Conservation (phyloP, 768 basidiomycete species). For the Tulasnella sp. region DNA sequence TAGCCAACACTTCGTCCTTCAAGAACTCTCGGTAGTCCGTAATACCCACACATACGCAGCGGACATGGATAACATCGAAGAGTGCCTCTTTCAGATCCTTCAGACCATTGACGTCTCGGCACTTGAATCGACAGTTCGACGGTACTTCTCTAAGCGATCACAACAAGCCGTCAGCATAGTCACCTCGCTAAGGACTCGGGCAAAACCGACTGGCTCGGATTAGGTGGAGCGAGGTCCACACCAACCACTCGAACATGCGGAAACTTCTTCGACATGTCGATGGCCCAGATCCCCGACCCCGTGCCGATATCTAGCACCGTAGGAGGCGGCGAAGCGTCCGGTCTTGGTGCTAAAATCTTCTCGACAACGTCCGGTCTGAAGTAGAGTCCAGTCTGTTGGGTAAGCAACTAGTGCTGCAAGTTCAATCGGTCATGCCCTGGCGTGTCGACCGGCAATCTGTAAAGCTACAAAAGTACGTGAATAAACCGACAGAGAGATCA, state of each 20-base stretch:
- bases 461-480: too few relatives aligned
- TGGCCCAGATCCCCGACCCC: slow-evolving; percentile 9
- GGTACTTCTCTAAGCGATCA: neutral
- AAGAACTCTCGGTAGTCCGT: neutral
- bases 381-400: neutral
- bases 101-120: slow-evolving; percentile 7
- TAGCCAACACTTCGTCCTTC: neutral
- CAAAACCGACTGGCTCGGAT: neutral
- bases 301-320: slow-evolving; percentile 12
- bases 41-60: neutral
- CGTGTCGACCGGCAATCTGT: neutral
- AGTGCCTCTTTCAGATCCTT: neutral
- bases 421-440: slow-evolving; percentile 3
- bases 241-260: slow-evolving; percentile 7
- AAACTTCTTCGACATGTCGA: neutral
- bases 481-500: too few relatives aligned
- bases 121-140: slow-evolving; percentile 11
- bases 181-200: neutral
- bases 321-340: neutral
- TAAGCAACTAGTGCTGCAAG: slow-evolving; percentile 2
- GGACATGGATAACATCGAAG: slow-evolving; percentile 11
- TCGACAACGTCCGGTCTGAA: neutral
- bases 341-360: neutral
- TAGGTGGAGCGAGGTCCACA: slow-evolving; percentile 1
- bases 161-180: neutral